Evolutionary conservation across 352 stramenopile species (phyloP).

Genomic region (Pythium phragmiticola): DNA sequence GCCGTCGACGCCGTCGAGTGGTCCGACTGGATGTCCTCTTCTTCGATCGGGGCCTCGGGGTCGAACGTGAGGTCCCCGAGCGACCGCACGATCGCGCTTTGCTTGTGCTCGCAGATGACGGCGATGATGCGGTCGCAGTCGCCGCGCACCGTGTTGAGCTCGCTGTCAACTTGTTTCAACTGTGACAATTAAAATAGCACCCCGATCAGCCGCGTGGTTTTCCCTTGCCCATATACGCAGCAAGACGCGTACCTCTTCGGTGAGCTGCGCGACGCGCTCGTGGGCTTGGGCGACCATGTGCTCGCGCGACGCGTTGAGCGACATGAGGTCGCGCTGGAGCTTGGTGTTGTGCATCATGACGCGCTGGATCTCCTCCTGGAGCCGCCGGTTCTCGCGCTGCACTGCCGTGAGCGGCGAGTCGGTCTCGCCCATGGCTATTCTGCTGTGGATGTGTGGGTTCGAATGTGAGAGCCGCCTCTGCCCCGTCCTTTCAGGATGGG

Average conservation of each 20-base stretch:
- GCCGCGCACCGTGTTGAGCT: slow-evolving; percentile 15
- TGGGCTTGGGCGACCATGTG: slow-evolving; percentile 37
- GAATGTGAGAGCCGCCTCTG: not conserved
- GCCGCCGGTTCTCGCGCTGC: slow-evolving; percentile 54
- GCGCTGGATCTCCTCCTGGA: slow-evolving; percentile 55
- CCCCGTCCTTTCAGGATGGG: no score
- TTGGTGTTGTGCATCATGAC: slow-evolving; percentile 60
- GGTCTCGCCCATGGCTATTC: slow-evolving; percentile 1
- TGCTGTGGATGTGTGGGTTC: not conserved
- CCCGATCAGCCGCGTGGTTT: not conserved
- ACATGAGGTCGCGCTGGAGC: slow-evolving; percentile 61
- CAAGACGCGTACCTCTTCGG: slow-evolving; percentile 34
- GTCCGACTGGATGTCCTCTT: slow-evolving; percentile 31
- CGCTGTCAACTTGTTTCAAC: slow-evolving; percentile 26
- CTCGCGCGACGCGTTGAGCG: slow-evolving; percentile 48
- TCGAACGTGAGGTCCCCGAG: slow-evolving; percentile 15
- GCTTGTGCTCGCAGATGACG: slow-evolving; percentile 26
- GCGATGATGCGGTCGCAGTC: slow-evolving; percentile 30
- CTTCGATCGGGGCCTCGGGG: slow-evolving; percentile 19
- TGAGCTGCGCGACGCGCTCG: slow-evolving; percentile 44
- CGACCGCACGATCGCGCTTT: slow-evolving; percentile 20
- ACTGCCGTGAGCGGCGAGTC: slow-evolving; percentile 23
- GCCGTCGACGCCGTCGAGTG: slow-evolving; percentile 29
- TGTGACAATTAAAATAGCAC: not conserved
- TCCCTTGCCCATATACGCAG: not conserved